These are phyloP conservation scores for Xylaria polymorpha DNA, from an alignment of 2,329 filamentous ascomycete species.

Conservation along the genomic window DNA sequence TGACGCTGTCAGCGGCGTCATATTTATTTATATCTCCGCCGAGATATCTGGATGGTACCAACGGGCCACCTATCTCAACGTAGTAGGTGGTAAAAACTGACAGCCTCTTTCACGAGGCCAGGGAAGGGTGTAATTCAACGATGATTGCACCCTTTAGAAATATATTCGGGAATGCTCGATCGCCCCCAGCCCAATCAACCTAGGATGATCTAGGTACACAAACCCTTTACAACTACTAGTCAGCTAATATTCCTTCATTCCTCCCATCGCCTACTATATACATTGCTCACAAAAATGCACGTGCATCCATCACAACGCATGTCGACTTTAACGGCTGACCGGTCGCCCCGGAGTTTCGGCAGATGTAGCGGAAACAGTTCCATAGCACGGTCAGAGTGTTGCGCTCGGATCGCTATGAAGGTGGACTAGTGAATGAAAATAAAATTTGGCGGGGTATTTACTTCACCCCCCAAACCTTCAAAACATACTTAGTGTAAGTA, in stretches of 20 bases:
- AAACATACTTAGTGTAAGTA: neutral
- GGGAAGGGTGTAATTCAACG: neutral
- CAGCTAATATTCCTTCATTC: conserved; percentile 3
- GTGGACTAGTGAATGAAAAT: neutral
- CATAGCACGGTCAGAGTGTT: conserved; percentile 17
- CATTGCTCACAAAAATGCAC: neutral
- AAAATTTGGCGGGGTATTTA: conserved; percentile 20
- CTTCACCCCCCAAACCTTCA: conserved; percentile 3
- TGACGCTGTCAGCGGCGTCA: conserved; percentile 34
- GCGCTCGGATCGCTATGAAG: conserved; percentile 22
- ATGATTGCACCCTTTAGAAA: neutral
- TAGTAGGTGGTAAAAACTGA: neutral
- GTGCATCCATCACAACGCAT: conserved; percentile 19
- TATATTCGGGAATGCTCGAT: conserved; percentile 12
- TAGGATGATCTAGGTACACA: conserved; percentile 5
- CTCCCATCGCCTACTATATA: conserved; percentile 6
- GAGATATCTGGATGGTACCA: conserved; percentile 8
- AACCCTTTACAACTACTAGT: neutral
- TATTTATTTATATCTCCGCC: conserved; percentile 38
- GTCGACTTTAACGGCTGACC: conserved; percentile 14
- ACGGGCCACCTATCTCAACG: conserved; percentile 1
- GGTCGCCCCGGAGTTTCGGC: conserved; percentile 25
- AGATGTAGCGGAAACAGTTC: conserved; percentile 24
- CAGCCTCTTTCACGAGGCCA: conserved; percentile 19
- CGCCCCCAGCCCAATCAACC: conserved; percentile 1